Percentiles rank a stretch among this genome's conserved stretches.
Conservation (phyloP, 768 basidiomycete genomes). For the Tephrocybe sp. region DNA sequence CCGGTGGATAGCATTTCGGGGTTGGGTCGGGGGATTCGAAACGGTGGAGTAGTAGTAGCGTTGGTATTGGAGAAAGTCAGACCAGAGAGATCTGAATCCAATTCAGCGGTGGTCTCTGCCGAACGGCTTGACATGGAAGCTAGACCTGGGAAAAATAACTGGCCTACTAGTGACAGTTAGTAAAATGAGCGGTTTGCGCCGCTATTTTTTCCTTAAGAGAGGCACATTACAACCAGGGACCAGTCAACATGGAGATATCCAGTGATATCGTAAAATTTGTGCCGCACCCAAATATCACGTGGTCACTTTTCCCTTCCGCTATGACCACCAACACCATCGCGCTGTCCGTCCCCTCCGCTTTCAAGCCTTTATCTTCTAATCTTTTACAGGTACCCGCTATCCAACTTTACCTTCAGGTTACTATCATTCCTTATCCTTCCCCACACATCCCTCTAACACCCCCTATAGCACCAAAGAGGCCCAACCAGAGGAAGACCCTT, state of each 20-base stretch:
- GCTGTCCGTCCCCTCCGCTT: constrained; percentile 29
- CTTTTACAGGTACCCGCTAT: constrained; percentile 66
- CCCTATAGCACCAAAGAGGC: constrained; percentile 83
- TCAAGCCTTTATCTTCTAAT: not conserved
- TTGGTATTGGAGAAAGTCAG: too few relatives aligned
- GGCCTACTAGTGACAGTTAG: too few relatives aligned
- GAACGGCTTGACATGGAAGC: constrained; percentile 4
- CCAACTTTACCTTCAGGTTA: constrained; percentile 93
- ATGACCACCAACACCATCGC: constrained; percentile 50
- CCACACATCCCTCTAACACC: not conserved
- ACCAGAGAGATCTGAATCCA: too few relatives aligned
- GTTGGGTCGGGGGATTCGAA: not conserved
- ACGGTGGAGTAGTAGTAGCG: not conserved
- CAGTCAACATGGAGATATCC: not conserved
- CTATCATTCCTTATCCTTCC: not conserved
- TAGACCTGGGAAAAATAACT: not conserved
- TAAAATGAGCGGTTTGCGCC: too few relatives aligned
- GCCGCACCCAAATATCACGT: constrained; percentile 12
- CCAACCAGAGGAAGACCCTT: constrained; percentile 96
- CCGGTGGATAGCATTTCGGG: too few relatives aligned
- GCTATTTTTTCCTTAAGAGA: not conserved
- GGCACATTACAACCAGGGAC: too few relatives aligned
- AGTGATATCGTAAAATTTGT: not conserved
- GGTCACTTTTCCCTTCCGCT: constrained; percentile 1
- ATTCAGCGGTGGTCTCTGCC: not conserved